These are phyloP conservation scores for Mycena indigotica DNA, from an alignment of 768 basidiomycete genomes.

Conservation along the genomic window DNA sequence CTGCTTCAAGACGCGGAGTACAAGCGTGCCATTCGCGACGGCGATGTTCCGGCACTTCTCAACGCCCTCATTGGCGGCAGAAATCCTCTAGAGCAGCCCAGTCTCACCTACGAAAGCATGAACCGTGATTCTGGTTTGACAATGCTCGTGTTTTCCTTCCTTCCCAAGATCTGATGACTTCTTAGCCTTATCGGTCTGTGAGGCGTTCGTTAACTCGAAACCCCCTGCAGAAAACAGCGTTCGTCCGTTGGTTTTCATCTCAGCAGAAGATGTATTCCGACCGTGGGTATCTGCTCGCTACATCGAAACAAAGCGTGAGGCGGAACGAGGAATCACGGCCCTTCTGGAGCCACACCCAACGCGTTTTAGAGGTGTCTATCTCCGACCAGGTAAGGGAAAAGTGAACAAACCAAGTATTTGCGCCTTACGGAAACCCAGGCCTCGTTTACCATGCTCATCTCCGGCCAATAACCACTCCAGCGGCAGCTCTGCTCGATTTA, in stretches of 20 bases:
- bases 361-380: constrained; percentile 71
- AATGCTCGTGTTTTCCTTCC: no score
- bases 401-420: neutral
- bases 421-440: constrained; percentile 48
- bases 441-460: constrained; percentile 95
- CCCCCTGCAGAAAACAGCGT: constrained; percentile 34
- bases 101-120: constrained; percentile 69
- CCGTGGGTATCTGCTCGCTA: constrained; percentile 86
- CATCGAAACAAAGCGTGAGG: constrained; percentile 92
- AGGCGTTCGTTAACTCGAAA: constrained; percentile 63
- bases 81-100: constrained; percentile 64
- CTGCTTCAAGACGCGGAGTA: constrained; percentile 82
- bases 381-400: constrained; percentile 74
- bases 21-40: constrained; percentile 69
- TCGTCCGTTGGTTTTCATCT: constrained; percentile 89
- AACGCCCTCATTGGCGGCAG: constrained; percentile 49
- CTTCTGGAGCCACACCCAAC: constrained; percentile 46
- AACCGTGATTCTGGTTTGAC: constrained; percentile 88
- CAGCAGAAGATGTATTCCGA: constrained; percentile 91
- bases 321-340: constrained; percentile 69
- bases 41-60: constrained; percentile 55
- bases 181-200: constrained; percentile 77
- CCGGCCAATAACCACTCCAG: constrained; percentile 84
- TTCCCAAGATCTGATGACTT: no score
- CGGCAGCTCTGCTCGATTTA: constrained; percentile 81